phyloP scores from a whole-genome alignment of 805 yeast species.

The Pichia cabralensis region DNA sequence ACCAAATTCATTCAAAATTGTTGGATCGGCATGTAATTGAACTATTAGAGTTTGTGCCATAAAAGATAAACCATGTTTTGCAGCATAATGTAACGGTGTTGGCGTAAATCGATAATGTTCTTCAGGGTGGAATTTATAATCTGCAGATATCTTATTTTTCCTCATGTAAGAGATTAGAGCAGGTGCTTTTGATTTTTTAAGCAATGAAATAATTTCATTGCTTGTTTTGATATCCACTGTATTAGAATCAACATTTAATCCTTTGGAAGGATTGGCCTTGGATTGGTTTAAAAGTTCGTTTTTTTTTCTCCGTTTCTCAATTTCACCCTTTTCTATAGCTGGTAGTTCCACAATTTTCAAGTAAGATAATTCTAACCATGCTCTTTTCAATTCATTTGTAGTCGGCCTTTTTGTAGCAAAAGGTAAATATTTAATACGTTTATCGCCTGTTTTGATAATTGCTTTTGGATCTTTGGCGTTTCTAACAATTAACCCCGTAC shows the following conservation, averaged over 20 bases:
- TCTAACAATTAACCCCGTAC: conserved; percentile 28
- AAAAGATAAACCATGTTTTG: conserved; percentile 55
- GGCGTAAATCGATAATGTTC: conserved; percentile 47
- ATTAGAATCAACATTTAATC: not conserved
- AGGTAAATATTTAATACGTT: conserved; percentile 63
- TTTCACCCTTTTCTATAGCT: conserved; percentile 25
- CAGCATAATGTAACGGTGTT: conserved; percentile 69
- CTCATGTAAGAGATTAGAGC: conserved; percentile 52
- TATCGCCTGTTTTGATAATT: conserved; percentile 41
- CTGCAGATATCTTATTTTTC: conserved; percentile 36
- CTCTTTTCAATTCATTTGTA: conserved; percentile 62
- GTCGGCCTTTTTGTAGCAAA: conserved; percentile 89
- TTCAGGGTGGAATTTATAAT: conserved; percentile 46
- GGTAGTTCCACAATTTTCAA: conserved; percentile 49
- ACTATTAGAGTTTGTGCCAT: conserved; percentile 56
- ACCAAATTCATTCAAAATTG: conserved; percentile 39
- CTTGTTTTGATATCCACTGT: conserved; percentile 34
- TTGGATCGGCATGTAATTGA: conserved; percentile 64
- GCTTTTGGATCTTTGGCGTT: conserved; percentile 34
- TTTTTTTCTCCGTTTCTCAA: conserved; percentile 23
- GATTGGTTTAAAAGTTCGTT: conserved; percentile 22
- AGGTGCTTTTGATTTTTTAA: conserved; percentile 74
- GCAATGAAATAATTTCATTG: conserved; percentile 42
- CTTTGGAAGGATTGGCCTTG: conserved; percentile 11
- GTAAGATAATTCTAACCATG: conserved; percentile 73